Base-by-base conservation (phyloP, 2,329 filamentous ascomycete genomes). In the Aspergillus texensis region DNA sequence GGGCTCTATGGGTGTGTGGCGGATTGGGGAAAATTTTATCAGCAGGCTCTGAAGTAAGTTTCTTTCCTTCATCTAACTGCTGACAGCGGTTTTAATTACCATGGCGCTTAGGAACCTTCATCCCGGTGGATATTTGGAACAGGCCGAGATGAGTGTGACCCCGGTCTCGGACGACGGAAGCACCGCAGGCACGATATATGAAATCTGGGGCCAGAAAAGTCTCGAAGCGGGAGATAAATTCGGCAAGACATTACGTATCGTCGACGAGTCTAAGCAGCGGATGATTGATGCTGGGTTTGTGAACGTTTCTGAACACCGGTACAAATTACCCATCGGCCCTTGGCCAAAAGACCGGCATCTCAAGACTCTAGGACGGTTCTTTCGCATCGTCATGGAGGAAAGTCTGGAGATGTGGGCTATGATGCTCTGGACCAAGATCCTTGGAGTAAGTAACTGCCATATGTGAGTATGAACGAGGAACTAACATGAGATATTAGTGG, bases 1-100 rank as follows among this genome's bases (percentile, higher is more conserved):
- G 80, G 79, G 56, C 69, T 83, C 32, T 81, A 80, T 59, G 81
- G 82, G 16, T 79, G 76, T 60, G 77, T 84, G 21, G 74, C 77
- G 1, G 80, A 83, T 64, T 83, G 81, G 81, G 74, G 78, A 58
- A 75, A 74, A 58, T 81, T 83, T 66, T 79, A 63, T 32, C 55
- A 21, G n/a, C 62, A 67, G 34, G 62, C 58, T 39, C 54, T 45
- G n/a, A 21, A 39, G 16, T 68, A 46, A 19, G 12, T 24, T 0
- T 36, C 30, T 26, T 12, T 12, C 19, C 1, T 24, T 5, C 24
- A 30, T 24, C 24, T 30, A 6, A 14, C 48, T 19, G 24, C 24
- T 26, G 28, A 8, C 19, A 19, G 9, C 14, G 19, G 10, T 21
- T 9, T 19, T 43, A 11, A 43, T n/a, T 10, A 43, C 4, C 8